These are phyloP conservation scores for Naganishia vaughanmartiniae DNA, from an alignment of 768 basidiomycete genomes.

Conservation along the genomic window DNA sequence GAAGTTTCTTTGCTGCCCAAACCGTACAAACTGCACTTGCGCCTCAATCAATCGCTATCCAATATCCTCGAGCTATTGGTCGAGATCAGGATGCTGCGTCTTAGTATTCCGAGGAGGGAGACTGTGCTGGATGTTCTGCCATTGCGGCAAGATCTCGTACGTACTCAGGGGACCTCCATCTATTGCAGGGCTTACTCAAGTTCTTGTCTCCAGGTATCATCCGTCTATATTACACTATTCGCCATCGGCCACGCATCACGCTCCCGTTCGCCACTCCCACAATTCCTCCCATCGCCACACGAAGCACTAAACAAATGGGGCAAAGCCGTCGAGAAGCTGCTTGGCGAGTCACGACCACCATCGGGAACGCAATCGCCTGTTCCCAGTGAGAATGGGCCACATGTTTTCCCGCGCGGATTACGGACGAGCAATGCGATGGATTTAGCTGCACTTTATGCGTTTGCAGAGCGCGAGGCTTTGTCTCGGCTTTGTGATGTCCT, in stretches of 20 bases:
- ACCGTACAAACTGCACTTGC: slow-evolving; percentile 44
- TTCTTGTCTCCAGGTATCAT: slow-evolving; percentile 37
- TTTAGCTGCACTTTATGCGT: slow-evolving; percentile 47
- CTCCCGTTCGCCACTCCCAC: slow-evolving; percentile 49
- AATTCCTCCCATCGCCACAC: slow-evolving; percentile 48
- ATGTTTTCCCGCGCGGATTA: neutral
- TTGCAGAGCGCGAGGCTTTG: slow-evolving; percentile 50
- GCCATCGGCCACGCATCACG: slow-evolving; percentile 47
- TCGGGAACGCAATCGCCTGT: slow-evolving; percentile 21
- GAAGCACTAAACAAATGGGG: slow-evolving; percentile 43
- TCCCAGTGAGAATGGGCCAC: neutral
- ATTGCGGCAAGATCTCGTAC: slow-evolving; percentile 44
- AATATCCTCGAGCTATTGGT: slow-evolving; percentile 39
- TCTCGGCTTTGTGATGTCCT: slow-evolving; percentile 44
- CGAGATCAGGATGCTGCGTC: slow-evolving; percentile 44
- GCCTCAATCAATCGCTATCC: slow-evolving; percentile 40
- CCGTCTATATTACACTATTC: slow-evolving; percentile 48
- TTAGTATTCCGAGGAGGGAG: slow-evolving; percentile 47
- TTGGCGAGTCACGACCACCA: slow-evolving; percentile 28
- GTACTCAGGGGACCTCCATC: slow-evolving; percentile 7
- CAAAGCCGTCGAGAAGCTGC: slow-evolving; percentile 43
- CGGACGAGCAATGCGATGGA: slow-evolving; percentile 33
- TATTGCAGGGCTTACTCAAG: neutral
- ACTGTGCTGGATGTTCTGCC: slow-evolving; percentile 50
- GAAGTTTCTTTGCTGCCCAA: slow-evolving; percentile 49